phyloP scores from a whole-genome alignment of 257 asterid species.

The Hygrophila difformis region DNA sequence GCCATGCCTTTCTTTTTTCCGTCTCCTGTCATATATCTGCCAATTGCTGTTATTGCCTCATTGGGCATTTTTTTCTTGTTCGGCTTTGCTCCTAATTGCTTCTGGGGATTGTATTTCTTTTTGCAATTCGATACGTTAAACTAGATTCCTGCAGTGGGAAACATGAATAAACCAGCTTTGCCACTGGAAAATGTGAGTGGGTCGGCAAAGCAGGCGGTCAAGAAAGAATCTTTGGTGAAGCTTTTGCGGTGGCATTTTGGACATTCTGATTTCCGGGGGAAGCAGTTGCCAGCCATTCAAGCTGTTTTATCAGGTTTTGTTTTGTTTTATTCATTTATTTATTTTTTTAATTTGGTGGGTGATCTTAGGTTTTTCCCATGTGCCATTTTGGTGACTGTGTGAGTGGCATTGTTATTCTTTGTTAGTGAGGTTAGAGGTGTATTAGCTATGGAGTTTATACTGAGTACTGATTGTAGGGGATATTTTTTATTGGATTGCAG shows the following conservation, averaged over 20 bases:
- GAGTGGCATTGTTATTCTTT: background rate
- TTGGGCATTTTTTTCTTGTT: too few relatives aligned
- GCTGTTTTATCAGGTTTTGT: constrained; percentile 86
- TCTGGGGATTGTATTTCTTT: too few relatives aligned
- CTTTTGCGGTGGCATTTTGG: constrained; percentile 97
- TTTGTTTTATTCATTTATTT: constrained; percentile 10
- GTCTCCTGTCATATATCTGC: too few relatives aligned
- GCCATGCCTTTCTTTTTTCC: too few relatives aligned
- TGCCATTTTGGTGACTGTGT: constrained; percentile 11
- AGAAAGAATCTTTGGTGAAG: constrained; percentile 81
- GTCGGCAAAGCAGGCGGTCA: constrained; percentile 37
- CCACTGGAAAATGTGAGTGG: constrained; percentile 56
- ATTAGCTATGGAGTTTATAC: too few relatives aligned
- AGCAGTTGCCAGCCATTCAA: constrained; percentile 84
- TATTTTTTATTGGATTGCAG: constrained; percentile 28
- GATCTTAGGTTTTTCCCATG: too few relatives aligned
- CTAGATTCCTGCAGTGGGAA: too few relatives aligned
- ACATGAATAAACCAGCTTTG: constrained; percentile 65
- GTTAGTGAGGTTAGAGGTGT: background rate
- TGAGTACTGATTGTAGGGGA: background rate
- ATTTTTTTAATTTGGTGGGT: too few relatives aligned
- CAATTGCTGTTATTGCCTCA: too few relatives aligned
- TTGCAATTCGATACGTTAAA: too few relatives aligned
- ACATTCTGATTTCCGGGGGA: constrained; percentile 78
- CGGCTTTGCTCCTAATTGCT: too few relatives aligned